Conservation (phyloP, 441 rosid species). For the Arabidopsis hybrid region DNA sequence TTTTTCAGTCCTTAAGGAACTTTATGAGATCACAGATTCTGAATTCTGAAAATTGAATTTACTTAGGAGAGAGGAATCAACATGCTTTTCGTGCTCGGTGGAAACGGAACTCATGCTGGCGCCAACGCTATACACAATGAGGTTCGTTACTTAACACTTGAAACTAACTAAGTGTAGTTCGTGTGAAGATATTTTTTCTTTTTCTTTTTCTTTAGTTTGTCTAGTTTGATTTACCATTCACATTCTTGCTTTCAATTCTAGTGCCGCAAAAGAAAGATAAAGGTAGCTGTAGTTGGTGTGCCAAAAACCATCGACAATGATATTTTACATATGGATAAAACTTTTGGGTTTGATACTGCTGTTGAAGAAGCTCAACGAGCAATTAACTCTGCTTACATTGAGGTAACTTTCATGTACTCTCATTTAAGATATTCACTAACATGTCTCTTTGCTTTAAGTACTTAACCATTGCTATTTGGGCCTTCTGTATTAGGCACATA, state of each 20-base stretch:
- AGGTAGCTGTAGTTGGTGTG: conserved; percentile 94
- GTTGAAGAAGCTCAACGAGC: conserved; percentile 99
- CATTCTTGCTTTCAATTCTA: conserved; percentile 32
- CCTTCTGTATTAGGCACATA: conserved; percentile 68
- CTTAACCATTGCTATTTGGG: background rate
- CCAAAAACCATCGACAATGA: conserved; percentile 99
- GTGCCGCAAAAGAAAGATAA: conserved; percentile 79
- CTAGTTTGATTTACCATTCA: background rate
- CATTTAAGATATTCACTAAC: conserved; percentile 6
- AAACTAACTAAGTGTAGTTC: conserved; percentile 8
- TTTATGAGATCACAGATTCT: conserved; percentile 10
- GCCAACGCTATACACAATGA: conserved; percentile 93
- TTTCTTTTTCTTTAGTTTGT: background rate
- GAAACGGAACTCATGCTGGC: conserved; percentile 98
- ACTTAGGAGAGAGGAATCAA: conserved; percentile 93
- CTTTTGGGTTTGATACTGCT: conserved; percentile 98
- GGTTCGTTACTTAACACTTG: conserved; percentile 54
- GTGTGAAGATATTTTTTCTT: conserved; percentile 1
- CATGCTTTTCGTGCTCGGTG: conserved; percentile 98
- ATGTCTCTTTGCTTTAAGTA: conserved; percentile 23
- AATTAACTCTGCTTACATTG: conserved; percentile 96
- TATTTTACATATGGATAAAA: conserved; percentile 94
- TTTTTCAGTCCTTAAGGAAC: conserved; percentile 5
- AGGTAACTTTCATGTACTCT: conserved; percentile 56
- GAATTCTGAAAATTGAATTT: conserved; percentile 16